phyloP scores from a whole-genome alignment of 306 rosid genomes.

The Sechiopsis laciniata region DNA sequence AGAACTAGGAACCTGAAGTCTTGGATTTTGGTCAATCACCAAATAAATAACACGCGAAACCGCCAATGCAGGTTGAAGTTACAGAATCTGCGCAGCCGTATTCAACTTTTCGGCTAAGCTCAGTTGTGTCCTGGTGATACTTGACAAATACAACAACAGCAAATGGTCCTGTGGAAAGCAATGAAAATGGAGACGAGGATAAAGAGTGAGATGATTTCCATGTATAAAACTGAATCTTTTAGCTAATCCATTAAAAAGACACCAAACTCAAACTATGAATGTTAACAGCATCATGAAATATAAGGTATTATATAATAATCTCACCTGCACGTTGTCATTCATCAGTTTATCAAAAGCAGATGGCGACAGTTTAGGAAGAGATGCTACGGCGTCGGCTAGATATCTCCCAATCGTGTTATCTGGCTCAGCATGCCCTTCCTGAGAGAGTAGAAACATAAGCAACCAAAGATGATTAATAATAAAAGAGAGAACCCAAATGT shows the following conservation, averaged over 20 bases:
- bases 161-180: constrained; percentile 47
- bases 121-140: constrained; percentile 83
- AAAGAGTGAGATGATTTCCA: not conserved
- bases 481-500: constrained; percentile 8
- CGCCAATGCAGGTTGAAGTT: constrained; percentile 11
- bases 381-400: constrained; percentile 57
- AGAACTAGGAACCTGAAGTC: constrained; percentile 1
- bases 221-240: too few species aligned
- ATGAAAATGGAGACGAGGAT: not conserved
- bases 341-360: constrained; percentile 70
- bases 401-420: constrained; percentile 71
- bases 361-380: constrained; percentile 69
- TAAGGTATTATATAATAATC: not conserved
- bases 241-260: not conserved
- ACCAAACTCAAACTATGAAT: not conserved
- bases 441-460: constrained; percentile 20
- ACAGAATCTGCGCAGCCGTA: constrained; percentile 93
- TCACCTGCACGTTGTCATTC: constrained; percentile 75
- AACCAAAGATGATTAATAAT: not conserved
- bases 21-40: not conserved
- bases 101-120: constrained; percentile 84
- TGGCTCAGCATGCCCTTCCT: constrained; percentile 71
- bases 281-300: not conserved
- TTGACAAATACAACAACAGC: constrained; percentile 76
- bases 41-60: constrained; percentile 12